Evolutionary conservation across 352 stramenopile genomes (phyloP).

Genomic region (Phytophthora syringae): DNA sequence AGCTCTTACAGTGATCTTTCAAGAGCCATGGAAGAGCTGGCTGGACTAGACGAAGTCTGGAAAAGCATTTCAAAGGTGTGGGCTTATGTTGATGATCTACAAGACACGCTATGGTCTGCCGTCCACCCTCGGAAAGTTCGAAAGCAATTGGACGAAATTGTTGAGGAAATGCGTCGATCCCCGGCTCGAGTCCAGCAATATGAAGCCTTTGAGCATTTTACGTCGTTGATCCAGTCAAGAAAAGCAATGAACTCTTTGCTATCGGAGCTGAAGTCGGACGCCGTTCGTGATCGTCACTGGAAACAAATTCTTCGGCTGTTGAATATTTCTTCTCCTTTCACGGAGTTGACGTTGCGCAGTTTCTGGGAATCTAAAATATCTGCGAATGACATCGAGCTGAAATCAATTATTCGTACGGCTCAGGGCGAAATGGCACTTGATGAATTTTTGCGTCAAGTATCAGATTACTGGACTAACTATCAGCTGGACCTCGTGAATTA

Average conservation of each 20-base stretch:
- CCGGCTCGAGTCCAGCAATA: slow-evolving; percentile 98
- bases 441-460: slow-evolving; percentile 97
- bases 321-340: slow-evolving; percentile 93
- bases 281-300: slow-evolving; percentile 99
- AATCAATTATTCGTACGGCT: slow-evolving; percentile 96
- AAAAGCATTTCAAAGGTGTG: slow-evolving; percentile 92
- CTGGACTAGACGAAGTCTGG: slow-evolving; percentile 99
- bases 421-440: slow-evolving; percentile 99
- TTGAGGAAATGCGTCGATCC: slow-evolving; percentile 96
- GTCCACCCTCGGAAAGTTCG: slow-evolving; percentile 95
- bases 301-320: slow-evolving; percentile 96
- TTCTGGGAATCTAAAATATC: slow-evolving; percentile 98
- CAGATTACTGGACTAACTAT: slow-evolving; percentile 91
- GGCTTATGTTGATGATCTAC: slow-evolving; percentile 89
- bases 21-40: slow-evolving; percentile 91
- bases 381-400: slow-evolving; percentile 94
- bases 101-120: slow-evolving; percentile 95
- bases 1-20: slow-evolving; percentile 74
- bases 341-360: slow-evolving; percentile 95
- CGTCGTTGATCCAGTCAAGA: slow-evolving; percentile 94
- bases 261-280: slow-evolving; percentile 98
- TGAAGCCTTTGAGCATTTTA: slow-evolving; percentile 96
- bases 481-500: slow-evolving; percentile 94
- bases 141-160: slow-evolving; percentile 96
- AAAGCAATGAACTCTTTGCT: slow-evolving; percentile 95